A percentile compares a stretch with the other conserved stretches of the same genome.
These are phyloP conservation scores for Schwanniomyces yamadae DNA, from an alignment of 805 yeast genomes.

Conservation along the genomic window DNA sequence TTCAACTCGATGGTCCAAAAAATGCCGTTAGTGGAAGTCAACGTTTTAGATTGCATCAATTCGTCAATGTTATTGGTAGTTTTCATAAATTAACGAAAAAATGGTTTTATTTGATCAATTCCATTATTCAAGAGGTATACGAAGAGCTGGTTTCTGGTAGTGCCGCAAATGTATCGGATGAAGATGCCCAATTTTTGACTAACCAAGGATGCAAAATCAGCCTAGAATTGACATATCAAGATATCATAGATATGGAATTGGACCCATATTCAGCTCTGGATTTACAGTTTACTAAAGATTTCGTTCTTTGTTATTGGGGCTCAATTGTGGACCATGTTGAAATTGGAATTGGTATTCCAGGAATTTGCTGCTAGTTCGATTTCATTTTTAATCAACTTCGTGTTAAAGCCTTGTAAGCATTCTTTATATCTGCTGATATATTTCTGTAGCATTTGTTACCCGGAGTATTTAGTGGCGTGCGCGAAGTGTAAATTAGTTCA, in stretches of 20 bases:
- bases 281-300: slow-evolving; percentile 33
- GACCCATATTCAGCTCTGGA: slow-evolving; percentile 43
- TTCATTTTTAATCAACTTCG: too few species aligned
- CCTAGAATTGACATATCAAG: slow-evolving; percentile 40
- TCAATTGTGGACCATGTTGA: slow-evolving; percentile 26
- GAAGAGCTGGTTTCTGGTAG: slow-evolving; percentile 10
- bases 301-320: slow-evolving; percentile 36
- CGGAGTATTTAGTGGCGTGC: too few species aligned
- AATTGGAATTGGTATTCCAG: slow-evolving; percentile 32
- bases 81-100: slow-evolving; percentile 41
- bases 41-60: slow-evolving; percentile 10
- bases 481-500: too few species aligned
- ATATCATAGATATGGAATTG: slow-evolving; percentile 40
- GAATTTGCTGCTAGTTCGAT: slow-evolving; percentile 25
- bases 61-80: slow-evolving; percentile 32
- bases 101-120: slow-evolving; percentile 36
- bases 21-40: slow-evolving; percentile 5
- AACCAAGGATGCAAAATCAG: slow-evolving; percentile 14
- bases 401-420: background rate
- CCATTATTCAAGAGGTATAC: slow-evolving; percentile 30
- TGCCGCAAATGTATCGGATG: slow-evolving; percentile 1
- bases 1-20: slow-evolving; percentile 6
- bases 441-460: too few species aligned
- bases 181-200: slow-evolving; percentile 1
- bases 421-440: too few species aligned